Percentiles rank a stretch among this genome's conserved stretches.
Evolutionary conservation across 108 stramenopile species (phyloP).

Genomic region (Skeletonema potamos): DNA sequence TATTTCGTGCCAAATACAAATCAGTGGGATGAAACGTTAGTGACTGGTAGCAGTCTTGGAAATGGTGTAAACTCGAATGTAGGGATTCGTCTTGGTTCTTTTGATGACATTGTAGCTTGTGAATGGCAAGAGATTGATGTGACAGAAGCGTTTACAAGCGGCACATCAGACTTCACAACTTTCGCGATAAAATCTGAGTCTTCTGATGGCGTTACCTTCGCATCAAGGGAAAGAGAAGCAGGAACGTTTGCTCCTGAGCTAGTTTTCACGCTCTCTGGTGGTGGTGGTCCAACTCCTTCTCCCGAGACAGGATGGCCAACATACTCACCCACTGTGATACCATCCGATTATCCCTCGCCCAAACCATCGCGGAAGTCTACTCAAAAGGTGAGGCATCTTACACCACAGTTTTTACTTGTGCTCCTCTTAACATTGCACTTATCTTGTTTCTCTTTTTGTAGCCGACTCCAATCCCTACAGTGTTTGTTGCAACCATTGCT

Average conservation of each 20-base stretch:
- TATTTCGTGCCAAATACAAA: neutral
- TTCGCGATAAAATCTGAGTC: neutral
- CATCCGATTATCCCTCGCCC: neutral
- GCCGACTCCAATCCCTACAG: neutral
- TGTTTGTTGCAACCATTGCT: neutral
- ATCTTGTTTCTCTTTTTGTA: neutral
- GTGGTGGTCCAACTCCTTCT: neutral
- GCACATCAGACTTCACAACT: neutral
- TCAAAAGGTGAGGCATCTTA: conserved; percentile 1
- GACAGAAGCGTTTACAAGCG: neutral
- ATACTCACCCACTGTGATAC: neutral
- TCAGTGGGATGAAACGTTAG: neutral
- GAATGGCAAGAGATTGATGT: conserved; percentile 4
- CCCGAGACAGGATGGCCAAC: neutral
- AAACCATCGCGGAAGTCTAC: neutral
- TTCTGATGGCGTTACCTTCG: conserved; percentile 2
- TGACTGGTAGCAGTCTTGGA: neutral
- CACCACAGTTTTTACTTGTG: neutral
- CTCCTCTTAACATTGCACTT: neutral
- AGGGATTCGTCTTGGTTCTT: neutral
- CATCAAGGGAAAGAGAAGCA: neutral
- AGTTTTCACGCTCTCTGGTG: neutral
- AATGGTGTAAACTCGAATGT: neutral
- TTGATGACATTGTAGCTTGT: neutral
- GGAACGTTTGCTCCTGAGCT: neutral